Base-by-base conservation (phyloP, 805 yeast species). In the Cyberlindnera americana region DNA sequence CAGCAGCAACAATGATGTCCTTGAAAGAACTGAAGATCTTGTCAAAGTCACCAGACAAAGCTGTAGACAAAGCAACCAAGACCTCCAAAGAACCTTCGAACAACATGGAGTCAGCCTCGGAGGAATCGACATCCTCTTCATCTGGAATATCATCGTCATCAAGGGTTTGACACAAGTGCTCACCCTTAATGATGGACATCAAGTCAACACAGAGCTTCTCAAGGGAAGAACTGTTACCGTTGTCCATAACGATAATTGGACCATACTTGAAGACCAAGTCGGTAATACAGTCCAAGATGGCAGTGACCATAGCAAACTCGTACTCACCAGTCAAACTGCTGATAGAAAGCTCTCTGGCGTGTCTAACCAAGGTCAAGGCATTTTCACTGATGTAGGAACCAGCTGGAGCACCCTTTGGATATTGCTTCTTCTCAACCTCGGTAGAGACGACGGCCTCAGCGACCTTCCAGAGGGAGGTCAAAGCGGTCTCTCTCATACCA, bases 21-120 rank as follows among this genome's bases (percentile, higher is more conserved):
- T 82, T 81, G 74, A 83, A 85, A 22, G 84, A 73, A 25, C 68
- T 71, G 57, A 91, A 88, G 47, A 90, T 70, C 54, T 77, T 78
- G 52, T 65, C 69, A 60, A 93, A 93, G 56, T 86, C 95, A 29
- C 75, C 73, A 38, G 84, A 93, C 52, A 91, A 72, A n/a, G 85
- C 83, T 45, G 70, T 65, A 13, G 96, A 77, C 50, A 91, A 71
- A 50, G 80, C 74, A 41, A 86, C 86, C 47, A 91, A 70, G 19
- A 88, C 89, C 62, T 93, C 99, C 52, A 87, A 69, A 29, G 95
- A 86, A 44, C 87, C 73, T 59, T 91, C 97, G 52, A 79, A 79
- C 46, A 93, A 72, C 51, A 88, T 72, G 17, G 89, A 86, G 39
- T 70, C 77, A 26, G 74, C 72, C 51, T 71, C 78, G 29, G 80